These are phyloP conservation scores for Bacterosira constricta DNA, from an alignment of 108 stramenopile genomes.

Conservation along the genomic window DNA sequence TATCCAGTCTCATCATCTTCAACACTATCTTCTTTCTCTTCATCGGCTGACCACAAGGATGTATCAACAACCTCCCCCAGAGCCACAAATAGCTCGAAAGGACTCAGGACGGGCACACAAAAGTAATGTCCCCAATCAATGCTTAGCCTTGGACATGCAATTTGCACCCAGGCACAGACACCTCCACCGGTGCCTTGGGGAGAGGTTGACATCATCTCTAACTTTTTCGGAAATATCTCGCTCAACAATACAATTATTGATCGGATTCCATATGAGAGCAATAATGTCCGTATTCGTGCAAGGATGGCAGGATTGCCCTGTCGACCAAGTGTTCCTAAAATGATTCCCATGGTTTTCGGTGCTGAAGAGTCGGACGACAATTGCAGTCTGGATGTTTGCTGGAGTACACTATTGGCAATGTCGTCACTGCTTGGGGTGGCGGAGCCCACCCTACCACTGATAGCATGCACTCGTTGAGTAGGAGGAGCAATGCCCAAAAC, in stretches of 20 bases:
- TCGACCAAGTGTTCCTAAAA: constrained; percentile 96
- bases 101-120: constrained; percentile 84
- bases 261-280: constrained; percentile 60
- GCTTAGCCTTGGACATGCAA: constrained; percentile 96
- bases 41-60: constrained; percentile 56
- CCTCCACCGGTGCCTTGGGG: constrained; percentile 45
- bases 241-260: constrained; percentile 86
- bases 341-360: constrained; percentile 80
- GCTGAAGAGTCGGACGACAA: constrained; percentile 1
- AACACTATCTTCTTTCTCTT: constrained; percentile 18
- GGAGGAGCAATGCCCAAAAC: constrained; percentile 13
- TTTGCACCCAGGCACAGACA: constrained; percentile 93
- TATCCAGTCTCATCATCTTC: constrained; percentile 58
- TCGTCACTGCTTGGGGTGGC: constrained; percentile 3
- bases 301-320: constrained; percentile 98
- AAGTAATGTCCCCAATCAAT: constrained; percentile 97
- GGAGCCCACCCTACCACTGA: neutral
- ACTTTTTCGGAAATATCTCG: constrained; percentile 91
- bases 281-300: constrained; percentile 57
- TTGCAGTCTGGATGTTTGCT: neutral
- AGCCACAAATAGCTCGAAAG: constrained; percentile 92
- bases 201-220: constrained; percentile 65
- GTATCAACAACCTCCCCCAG: constrained; percentile 74
- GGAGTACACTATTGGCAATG: constrained; percentile 26
- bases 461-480: neutral